A percentile compares a stretch with the other conserved stretches of the same genome.
Conservation (phyloP, 177 flowering plant species). For the Vitis hybrid region DNA sequence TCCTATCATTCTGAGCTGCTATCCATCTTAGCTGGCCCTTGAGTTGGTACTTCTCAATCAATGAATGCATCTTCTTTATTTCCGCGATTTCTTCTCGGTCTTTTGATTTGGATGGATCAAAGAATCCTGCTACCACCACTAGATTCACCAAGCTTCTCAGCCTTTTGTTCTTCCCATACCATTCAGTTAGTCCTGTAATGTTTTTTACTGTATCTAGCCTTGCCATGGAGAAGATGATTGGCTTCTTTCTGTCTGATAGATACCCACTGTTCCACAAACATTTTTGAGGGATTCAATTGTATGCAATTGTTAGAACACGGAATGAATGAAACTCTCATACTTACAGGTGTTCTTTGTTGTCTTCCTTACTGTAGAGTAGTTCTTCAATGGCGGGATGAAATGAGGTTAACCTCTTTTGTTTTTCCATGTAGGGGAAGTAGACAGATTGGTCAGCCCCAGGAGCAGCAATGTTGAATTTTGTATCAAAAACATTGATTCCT, state of each 20-base stretch:
- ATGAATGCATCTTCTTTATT: constrained; percentile 68
- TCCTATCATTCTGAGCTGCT: constrained; percentile 72
- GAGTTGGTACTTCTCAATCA: constrained; percentile 63
- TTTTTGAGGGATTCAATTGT: background rate
- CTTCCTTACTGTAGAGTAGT: constrained; percentile 54
- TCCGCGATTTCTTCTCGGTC: constrained; percentile 86
- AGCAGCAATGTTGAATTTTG: constrained; percentile 85
- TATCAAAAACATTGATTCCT: constrained; percentile 82
- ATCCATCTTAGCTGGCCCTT: constrained; percentile 82
- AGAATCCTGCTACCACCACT: constrained; percentile 77
- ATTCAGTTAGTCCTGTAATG: constrained; percentile 70
- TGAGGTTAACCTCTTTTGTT: constrained; percentile 43
- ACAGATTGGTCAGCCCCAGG: constrained; percentile 89
- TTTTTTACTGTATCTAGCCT: constrained; percentile 87
- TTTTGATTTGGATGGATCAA: constrained; percentile 70
- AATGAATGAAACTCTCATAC: constrained; percentile 14
- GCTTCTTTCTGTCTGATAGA: constrained; percentile 71
- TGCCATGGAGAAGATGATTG: constrained; percentile 92
- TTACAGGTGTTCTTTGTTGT: constrained; percentile 77
- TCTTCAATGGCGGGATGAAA: constrained; percentile 81
- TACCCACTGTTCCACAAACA: constrained; percentile 55
- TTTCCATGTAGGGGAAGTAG: constrained; percentile 67
- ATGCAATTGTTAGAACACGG: too few species aligned
- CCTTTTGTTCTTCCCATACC: constrained; percentile 76
- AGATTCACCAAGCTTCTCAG: constrained; percentile 67